Evolutionary conservation across 768 basidiomycete genomes (phyloP).

Genomic region (Lactifluus subvellereus): DNA sequence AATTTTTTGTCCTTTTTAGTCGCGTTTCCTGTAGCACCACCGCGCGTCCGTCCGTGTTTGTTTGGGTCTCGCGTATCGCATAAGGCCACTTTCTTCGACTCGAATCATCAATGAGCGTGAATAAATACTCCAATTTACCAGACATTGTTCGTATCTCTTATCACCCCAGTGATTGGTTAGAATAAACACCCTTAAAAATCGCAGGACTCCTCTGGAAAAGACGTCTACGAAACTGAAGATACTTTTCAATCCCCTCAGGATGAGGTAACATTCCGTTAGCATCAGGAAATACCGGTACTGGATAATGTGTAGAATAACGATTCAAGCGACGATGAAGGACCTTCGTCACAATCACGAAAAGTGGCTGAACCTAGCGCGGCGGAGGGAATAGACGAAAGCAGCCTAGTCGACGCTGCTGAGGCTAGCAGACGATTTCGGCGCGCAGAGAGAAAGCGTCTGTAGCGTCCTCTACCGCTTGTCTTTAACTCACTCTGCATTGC

Average conservation of each 20-base stretch:
- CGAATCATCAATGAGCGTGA: conserved; percentile 26
- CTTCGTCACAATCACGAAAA: conserved; percentile 38
- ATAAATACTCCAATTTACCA: conserved; percentile 86
- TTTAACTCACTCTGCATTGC: conserved; percentile 34
- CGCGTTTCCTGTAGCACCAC: background rate
- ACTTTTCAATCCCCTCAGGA: conserved; percentile 48
- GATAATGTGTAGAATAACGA: conserved; percentile 43
- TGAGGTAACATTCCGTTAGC: conserved; percentile 40
- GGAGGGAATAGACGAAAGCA: conserved; percentile 68
- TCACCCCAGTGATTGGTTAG: background rate
- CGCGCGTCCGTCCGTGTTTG: background rate
- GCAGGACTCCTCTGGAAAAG: conserved; percentile 77
- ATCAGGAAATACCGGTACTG: background rate
- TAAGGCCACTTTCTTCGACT: background rate
- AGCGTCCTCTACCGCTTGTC: background rate
- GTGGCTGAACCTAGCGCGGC: conserved; percentile 37
- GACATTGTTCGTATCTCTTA: conserved; percentile 64
- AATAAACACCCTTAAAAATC: background rate
- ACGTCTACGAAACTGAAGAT: conserved; percentile 91
- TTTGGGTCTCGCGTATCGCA: background rate
- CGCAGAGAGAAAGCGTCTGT: conserved; percentile 54
- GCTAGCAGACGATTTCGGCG: conserved; percentile 66
- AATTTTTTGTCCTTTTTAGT: conserved; percentile 9
- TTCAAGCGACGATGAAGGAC: conserved; percentile 60
- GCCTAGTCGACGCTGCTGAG: conserved; percentile 56